Evolutionary conservation across 495 filamentous ascomycete species (phyloP).

Genomic region (Penicillium canariense): DNA sequence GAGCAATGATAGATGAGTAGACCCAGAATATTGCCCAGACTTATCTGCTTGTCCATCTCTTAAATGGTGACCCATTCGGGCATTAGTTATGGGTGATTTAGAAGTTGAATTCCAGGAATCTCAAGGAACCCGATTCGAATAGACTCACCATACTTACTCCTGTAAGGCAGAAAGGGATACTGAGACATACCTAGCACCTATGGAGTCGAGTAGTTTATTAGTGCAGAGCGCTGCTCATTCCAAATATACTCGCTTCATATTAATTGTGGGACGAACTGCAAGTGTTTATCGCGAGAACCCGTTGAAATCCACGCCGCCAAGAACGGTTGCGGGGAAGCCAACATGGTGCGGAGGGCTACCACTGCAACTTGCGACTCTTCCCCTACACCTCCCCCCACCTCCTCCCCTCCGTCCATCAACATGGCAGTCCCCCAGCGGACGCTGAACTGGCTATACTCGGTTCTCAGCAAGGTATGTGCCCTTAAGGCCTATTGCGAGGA

Average conservation of each 20-base stretch:
- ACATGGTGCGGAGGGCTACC: slow-evolving; percentile 19
- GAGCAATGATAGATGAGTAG: not conserved
- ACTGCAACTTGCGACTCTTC: slow-evolving; percentile 12
- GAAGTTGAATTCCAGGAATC: no score
- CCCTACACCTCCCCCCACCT: slow-evolving; percentile 6
- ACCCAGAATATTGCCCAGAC: no score
- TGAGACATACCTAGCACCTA: no score
- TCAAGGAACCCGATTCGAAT: no score
- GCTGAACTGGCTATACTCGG: slow-evolving; percentile 91
- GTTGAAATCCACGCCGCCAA: slow-evolving; percentile 5
- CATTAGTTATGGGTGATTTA: no score
- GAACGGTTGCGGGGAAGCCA: slow-evolving; percentile 25
- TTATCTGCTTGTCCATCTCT: no score
- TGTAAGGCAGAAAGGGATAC: no score
- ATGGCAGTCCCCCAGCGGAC: slow-evolving; percentile 86
- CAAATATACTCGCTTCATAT: not conserved
- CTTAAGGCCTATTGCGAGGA: not conserved
- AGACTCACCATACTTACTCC: no score
- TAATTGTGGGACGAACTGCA: not conserved
- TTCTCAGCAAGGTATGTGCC: slow-evolving; percentile 69
- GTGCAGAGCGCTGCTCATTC: not conserved
- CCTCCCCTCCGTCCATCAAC: slow-evolving; percentile 17
- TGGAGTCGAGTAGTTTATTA: no score
- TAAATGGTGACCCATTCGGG: no score
- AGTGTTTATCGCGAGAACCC: not conserved